Conservation (phyloP, 495 filamentous ascomycete genomes). For the Usnea hakonensis region DNA sequence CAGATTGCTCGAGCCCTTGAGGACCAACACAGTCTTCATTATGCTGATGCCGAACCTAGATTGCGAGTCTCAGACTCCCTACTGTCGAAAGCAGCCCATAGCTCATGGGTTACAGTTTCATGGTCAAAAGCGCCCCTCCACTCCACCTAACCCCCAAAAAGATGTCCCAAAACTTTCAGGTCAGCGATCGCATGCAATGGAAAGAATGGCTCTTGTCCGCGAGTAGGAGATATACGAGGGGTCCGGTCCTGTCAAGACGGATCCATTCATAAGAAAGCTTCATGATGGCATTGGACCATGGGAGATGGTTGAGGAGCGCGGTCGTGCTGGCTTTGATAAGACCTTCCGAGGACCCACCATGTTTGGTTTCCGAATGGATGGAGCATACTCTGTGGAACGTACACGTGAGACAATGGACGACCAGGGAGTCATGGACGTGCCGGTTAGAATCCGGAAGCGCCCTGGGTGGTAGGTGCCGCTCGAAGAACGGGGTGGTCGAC, state of each 20-base stretch:
- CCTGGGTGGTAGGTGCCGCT: too few relatives aligned
- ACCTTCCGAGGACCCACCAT: slow-evolving; percentile 9
- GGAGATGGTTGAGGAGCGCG: slow-evolving; percentile 9
- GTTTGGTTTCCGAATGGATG: slow-evolving; percentile 12
- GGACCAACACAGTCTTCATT: slow-evolving; percentile 5
- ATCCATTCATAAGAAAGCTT: slow-evolving; percentile 4
- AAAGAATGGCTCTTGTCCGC: slow-evolving; percentile 8
- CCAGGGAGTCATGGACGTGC: too few relatives aligned
- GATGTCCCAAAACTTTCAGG: background rate
- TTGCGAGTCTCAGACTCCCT: background rate
- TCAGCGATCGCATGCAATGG: slow-evolving; percentile 10
- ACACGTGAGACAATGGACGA: too few relatives aligned
- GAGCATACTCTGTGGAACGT: slow-evolving; percentile 10
- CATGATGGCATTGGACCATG: slow-evolving; percentile 8
- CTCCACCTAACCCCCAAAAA: slow-evolving; percentile 7
- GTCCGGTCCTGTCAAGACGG: slow-evolving; percentile 2
- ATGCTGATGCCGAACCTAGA: slow-evolving; percentile 4
- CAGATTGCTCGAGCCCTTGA: slow-evolving; percentile 11
- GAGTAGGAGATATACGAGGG: slow-evolving; percentile 10
- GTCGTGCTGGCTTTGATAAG: slow-evolving; percentile 9
- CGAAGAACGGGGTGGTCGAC: too few relatives aligned
- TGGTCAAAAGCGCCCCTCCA: slow-evolving; percentile 11
- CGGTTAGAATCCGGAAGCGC: too few relatives aligned
- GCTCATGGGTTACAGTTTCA: slow-evolving; percentile 1
- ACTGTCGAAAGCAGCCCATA: background rate